Evolutionary conservation across 768 basidiomycete species (phyloP).

Genomic region (Kwoniella botswanensis): DNA sequence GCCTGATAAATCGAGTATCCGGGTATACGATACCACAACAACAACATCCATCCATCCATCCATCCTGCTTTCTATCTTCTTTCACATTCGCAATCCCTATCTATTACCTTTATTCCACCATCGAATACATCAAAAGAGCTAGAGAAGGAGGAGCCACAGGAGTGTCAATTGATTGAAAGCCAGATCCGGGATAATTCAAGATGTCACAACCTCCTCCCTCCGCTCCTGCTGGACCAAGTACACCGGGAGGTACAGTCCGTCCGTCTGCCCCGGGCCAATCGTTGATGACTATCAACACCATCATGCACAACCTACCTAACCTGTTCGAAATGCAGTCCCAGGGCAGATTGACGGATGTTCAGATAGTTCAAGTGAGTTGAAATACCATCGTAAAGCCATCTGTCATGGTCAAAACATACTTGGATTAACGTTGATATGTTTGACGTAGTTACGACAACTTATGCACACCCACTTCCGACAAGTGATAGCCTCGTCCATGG

Average conservation of each 20-base stretch:
- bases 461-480: constrained; percentile 29
- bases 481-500: constrained; percentile 18
- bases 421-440: not conserved
- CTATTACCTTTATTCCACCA: not conserved
- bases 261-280: constrained; percentile 1
- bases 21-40: not conserved
- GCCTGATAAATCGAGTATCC: constrained; percentile 17
- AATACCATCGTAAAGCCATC: not conserved
- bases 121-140: not conserved
- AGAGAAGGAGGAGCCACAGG: not conserved
- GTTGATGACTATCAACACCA: constrained; percentile 19
- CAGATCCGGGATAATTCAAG: too few species aligned
- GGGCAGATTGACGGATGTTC: constrained; percentile 6
- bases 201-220: constrained; percentile 10
- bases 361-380: constrained; percentile 26
- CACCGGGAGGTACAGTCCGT: constrained; percentile 10
- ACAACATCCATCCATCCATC: not conserved
- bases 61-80: not conserved
- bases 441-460: constrained; percentile 23
- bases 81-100: not conserved
- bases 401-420: not conserved
- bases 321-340: constrained; percentile 20
- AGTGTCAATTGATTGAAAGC: not conserved
- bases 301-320: constrained; percentile 29
- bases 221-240: constrained; percentile 5